These are phyloP conservation scores for Pochonia chlamydosporia DNA, from an alignment of 2,329 filamentous ascomycete genomes.

Conservation along the genomic window DNA sequence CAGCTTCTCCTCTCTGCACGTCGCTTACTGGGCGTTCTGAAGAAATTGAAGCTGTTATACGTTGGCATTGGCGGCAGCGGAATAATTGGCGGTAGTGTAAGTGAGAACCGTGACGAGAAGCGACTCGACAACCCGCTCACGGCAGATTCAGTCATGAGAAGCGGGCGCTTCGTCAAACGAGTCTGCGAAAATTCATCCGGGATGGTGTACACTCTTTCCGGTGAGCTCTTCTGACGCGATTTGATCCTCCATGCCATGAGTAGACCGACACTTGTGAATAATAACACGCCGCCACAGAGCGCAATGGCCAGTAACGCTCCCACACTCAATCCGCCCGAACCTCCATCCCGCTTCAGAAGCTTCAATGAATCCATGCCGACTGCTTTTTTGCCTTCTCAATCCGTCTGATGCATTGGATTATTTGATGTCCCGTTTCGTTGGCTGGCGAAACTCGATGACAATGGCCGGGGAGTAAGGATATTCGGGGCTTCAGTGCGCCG, in stretches of 20 bases:
- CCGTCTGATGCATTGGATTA: not conserved
- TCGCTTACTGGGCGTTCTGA: conserved; percentile 14
- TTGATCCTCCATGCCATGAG: conserved; percentile 34
- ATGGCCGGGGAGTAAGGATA: not conserved
- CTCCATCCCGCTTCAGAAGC: conserved; percentile 4
- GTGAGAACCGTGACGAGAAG: conserved; percentile 23
- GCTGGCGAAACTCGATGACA: not conserved
- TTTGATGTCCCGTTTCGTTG: not conserved
- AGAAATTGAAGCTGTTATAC: conserved; percentile 23
- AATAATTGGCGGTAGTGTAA: conserved; percentile 20
- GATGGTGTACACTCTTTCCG: conserved; percentile 23
- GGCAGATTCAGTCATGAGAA: conserved; percentile 11
- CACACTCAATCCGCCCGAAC: conserved; percentile 20
- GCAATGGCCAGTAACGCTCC: conserved; percentile 40
- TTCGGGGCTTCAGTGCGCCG: not conserved
- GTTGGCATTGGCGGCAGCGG: conserved; percentile 26
- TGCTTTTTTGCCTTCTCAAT: not conserved
- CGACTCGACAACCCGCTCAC: conserved; percentile 13
- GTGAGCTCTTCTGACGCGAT: conserved; percentile 12
- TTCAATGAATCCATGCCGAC: conserved; percentile 1
- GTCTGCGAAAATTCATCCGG: conserved; percentile 20
- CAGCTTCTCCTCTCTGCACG: not conserved
- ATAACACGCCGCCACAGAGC: conserved; percentile 39
- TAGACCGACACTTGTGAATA: conserved; percentile 37
- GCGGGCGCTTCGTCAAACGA: conserved; percentile 25